Base-by-base conservation (phyloP, 2,329 filamentous ascomycete genomes). In the Penicillium freii region DNA sequence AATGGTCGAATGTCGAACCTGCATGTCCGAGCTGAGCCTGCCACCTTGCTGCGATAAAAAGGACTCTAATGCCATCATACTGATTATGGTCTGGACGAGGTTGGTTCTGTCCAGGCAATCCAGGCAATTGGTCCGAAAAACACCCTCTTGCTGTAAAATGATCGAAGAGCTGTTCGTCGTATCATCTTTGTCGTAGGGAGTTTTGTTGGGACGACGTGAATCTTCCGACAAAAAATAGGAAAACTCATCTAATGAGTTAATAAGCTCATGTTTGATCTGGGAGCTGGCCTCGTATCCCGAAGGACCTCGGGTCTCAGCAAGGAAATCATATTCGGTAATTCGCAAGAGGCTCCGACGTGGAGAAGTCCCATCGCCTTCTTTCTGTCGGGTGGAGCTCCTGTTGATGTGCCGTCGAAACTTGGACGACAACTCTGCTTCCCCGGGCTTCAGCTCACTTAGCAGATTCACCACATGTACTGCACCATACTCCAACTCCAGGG, bases 31-130 rank as follows among this genome's bases (percentile, higher is more conserved):
- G 10, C 82, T 81, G 0, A 90, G 87, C 60, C 80, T 82, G 62
- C 91, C 86, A 27, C 82, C 83, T 59, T 88, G 83, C 64, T 96
- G 91, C 15, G 78, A 77, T 4, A 99, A 78, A 66, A 97, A 97
- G 0, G 87, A 81, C 71, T 96, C 91, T 21, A 97, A 81, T 0
- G 92, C 91, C 89, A 97, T 92, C 68, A 92, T 89, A 57, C 92
- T 97, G 66, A 99, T 90, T 63, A 97, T 90, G 0, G 92, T 96
- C 76, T 99, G 94, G 29, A 99, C 91, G 29, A 97, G 80, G 71
- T 99, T 99, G 8, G 94, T 99, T 57, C 94, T 86, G 73, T 99
- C 94, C 43, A 99, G 80, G 71, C 94, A 99, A 73, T 99, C 94
- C 27, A 99, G 81, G 72, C 94, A 99, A 68, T 99, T 99, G 4